phyloP scores from a whole-genome alignment of 192 early-diverging fungal genomes.

The Coemansia biformis region DNA sequence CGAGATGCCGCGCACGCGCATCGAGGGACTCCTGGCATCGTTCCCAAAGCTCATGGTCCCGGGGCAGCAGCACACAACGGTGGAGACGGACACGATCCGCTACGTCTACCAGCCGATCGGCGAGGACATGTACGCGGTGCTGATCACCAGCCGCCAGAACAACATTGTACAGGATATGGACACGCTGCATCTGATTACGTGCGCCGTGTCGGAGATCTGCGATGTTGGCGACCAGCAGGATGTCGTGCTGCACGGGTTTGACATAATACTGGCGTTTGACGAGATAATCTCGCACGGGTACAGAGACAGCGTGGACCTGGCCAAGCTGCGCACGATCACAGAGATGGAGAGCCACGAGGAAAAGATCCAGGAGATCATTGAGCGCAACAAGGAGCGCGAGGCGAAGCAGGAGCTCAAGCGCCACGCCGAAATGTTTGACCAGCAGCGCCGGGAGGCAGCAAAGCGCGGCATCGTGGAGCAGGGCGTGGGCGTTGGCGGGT shows the following conservation, averaged over 20 bases:
- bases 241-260: conserved; percentile 79
- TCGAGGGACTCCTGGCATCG: conserved; percentile 92
- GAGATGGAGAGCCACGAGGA: conserved; percentile 99
- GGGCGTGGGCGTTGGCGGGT: conserved; percentile 54
- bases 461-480: conserved; percentile 44
- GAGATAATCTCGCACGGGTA: conserved; percentile 90
- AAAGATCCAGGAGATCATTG: conserved; percentile 92
- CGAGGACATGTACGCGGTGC: conserved; percentile 82
- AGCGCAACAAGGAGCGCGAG: conserved; percentile 90
- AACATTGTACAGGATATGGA: conserved; percentile 99
- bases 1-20: conserved; percentile 93
- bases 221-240: conserved; percentile 79
- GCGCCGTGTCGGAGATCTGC: conserved; percentile 87
- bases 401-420: conserved; percentile 95
- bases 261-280: conserved; percentile 89
- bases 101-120: conserved; percentile 99
- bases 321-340: conserved; percentile 87
- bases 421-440: conserved; percentile 84
- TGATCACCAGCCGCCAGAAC: conserved; percentile 93
- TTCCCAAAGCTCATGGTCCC: conserved; percentile 94
- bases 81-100: conserved; percentile 94
- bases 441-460: conserved; percentile 76
- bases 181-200: conserved; percentile 88
- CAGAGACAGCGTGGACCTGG: conserved; percentile 85
- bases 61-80: conserved; percentile 90